Conservation (phyloP, 192 early-diverging fungal genomes). For the Podila epicladia region DNA sequence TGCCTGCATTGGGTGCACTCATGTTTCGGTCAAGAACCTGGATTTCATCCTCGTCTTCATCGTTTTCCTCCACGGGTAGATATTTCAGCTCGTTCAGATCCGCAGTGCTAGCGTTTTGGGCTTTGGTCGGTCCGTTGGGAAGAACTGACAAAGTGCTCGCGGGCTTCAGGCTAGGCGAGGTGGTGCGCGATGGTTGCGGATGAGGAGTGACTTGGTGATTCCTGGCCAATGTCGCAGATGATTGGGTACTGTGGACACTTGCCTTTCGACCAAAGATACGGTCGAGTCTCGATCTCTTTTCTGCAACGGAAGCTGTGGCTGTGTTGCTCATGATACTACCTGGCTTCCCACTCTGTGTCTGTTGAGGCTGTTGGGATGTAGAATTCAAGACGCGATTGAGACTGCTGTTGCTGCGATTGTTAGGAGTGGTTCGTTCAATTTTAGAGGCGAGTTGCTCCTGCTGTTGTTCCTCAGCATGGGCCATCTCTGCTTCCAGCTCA, state of each 20-base stretch:
- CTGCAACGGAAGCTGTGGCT: background rate
- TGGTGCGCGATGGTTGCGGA: constrained; percentile 16
- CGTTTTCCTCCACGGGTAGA: constrained; percentile 28
- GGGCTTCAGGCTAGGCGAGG: constrained; percentile 1
- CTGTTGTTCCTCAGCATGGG: constrained; percentile 29
- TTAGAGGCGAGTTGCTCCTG: constrained; percentile 11
- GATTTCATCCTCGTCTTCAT: constrained; percentile 26
- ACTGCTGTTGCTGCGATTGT: constrained; percentile 28
- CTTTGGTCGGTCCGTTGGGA: background rate
- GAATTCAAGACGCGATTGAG: constrained; percentile 10
- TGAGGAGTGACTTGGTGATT: constrained; percentile 39
- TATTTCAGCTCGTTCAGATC: constrained; percentile 28
- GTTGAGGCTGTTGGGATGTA: background rate
- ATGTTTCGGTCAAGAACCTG: constrained; percentile 16
- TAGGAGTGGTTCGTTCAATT: constrained; percentile 4
- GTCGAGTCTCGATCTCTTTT: constrained; percentile 32
- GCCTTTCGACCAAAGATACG: constrained; percentile 38
- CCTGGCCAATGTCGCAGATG: constrained; percentile 1
- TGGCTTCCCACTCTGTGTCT: background rate
- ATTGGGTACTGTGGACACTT: constrained; percentile 13
- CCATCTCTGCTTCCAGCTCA: constrained; percentile 35
- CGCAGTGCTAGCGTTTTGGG: constrained; percentile 11
- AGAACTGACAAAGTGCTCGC: constrained; percentile 3
- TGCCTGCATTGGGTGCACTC: constrained; percentile 9
- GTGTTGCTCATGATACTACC: background rate